Conservation (phyloP, 2,329 filamentous ascomycete species). For the Pyricularia pennisetigena region DNA sequence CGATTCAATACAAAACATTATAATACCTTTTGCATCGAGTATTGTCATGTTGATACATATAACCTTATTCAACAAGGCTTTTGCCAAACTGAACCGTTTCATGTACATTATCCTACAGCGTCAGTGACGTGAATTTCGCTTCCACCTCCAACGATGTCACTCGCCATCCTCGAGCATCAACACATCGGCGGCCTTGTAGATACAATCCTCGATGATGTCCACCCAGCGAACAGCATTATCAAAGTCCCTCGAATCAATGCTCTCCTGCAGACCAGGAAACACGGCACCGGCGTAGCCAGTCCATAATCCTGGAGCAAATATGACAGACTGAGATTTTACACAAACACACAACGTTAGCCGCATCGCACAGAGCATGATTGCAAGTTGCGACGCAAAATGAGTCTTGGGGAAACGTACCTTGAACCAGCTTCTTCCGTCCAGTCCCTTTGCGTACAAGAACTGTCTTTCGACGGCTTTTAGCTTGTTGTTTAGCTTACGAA, state of each 20-base stretch:
- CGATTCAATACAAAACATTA: not conserved
- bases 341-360: not conserved
- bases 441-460: slow-evolving; percentile 65
- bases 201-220: slow-evolving; percentile 42
- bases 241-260: slow-evolving; percentile 50
- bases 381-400: not conserved
- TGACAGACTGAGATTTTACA: slow-evolving; percentile 2
- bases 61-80: slow-evolving; percentile 1
- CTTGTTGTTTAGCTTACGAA: slow-evolving; percentile 59
- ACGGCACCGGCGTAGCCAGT: slow-evolving; percentile 76
- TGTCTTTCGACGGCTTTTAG: slow-evolving; percentile 78
- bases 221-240: slow-evolving; percentile 49
- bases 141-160: not conserved
- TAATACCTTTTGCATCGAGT: not conserved
- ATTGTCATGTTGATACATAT: not conserved
- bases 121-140: not conserved
- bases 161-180: slow-evolving; percentile 12
- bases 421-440: slow-evolving; percentile 79
- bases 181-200: slow-evolving; percentile 34
- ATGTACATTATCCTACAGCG: not conserved
- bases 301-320: slow-evolving; percentile 62
- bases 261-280: slow-evolving; percentile 53
- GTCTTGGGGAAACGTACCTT: slow-evolving; percentile 42
- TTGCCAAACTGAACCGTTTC: not conserved
- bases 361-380: not conserved